Conservation (phyloP, 768 basidiomycete species). For the Amanita jacksonii region DNA sequence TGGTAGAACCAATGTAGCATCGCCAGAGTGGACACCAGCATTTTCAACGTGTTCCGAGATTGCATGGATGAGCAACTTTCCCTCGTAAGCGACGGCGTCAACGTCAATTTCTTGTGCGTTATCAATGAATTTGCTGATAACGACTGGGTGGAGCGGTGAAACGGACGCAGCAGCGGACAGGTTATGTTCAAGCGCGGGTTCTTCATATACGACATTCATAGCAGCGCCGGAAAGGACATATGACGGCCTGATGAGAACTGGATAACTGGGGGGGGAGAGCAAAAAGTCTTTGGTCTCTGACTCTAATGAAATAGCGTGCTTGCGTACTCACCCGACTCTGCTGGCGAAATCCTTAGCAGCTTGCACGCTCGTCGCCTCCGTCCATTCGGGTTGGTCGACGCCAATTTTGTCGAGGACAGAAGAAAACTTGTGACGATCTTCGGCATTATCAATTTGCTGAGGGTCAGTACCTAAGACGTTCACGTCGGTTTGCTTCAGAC, state of each 20-base stretch:
- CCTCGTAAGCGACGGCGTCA: constrained; percentile 92
- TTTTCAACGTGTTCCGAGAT: constrained; percentile 98
- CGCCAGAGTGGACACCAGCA: constrained; percentile 97
- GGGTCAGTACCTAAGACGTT: constrained; percentile 97
- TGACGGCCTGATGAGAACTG: constrained; percentile 95
- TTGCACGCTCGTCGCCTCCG: constrained; percentile 79
- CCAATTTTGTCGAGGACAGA: constrained; percentile 90
- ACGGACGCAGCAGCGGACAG: constrained; percentile 95
- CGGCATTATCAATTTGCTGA: constrained; percentile 89
- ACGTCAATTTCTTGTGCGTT: constrained; percentile 97
- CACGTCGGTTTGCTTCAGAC: constrained; percentile 83
- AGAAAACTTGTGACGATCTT: constrained; percentile 99
- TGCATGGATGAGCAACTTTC: constrained; percentile 87
- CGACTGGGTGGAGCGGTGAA: constrained; percentile 94
- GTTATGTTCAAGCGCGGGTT: constrained; percentile 81
- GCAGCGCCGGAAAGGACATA: constrained; percentile 98
- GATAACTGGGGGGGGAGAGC: constrained; percentile 67
- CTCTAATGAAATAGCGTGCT: too few species aligned
- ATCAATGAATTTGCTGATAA: constrained; percentile 98
- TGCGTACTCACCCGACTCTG: constrained; percentile 70
- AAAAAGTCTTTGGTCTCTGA: too few species aligned
- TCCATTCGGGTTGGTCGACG: constrained; percentile 96
- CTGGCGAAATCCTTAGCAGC: constrained; percentile 88
- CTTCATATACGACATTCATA: constrained; percentile 98
- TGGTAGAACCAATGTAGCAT: constrained; percentile 94